These are phyloP conservation scores for Ramularia endophylla DNA, from an alignment of 2,329 filamentous ascomycete species.

Conservation along the genomic window DNA sequence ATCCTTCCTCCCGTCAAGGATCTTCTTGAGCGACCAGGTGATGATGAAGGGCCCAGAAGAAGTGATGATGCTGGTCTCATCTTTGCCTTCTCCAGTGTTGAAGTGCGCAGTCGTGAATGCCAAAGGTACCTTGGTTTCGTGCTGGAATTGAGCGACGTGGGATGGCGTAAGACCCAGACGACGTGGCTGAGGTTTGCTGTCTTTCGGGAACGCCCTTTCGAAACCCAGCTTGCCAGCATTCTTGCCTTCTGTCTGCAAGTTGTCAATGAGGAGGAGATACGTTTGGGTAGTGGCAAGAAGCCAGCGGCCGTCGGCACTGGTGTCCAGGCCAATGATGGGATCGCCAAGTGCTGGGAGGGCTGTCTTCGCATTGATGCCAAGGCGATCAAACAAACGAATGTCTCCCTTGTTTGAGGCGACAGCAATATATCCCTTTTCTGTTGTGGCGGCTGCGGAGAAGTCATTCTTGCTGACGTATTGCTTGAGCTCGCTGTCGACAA, in stretches of 20 bases:
- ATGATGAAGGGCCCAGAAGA: slow-evolving; percentile 95
- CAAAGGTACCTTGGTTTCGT: slow-evolving; percentile 83
- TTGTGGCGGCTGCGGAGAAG: slow-evolving; percentile 90
- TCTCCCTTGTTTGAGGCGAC: slow-evolving; percentile 98
- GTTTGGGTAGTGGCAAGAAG: slow-evolving; percentile 89
- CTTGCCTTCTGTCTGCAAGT: slow-evolving; percentile 85
- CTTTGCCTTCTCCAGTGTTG: slow-evolving; percentile 73
- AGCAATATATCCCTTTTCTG: slow-evolving; percentile 92
- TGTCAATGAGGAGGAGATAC: slow-evolving; percentile 89
- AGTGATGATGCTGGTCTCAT: slow-evolving; percentile 91
- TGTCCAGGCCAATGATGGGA: slow-evolving; percentile 88
- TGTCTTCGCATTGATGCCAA: slow-evolving; percentile 97
- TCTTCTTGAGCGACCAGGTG: slow-evolving; percentile 92
- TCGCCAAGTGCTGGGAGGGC: slow-evolving; percentile 93
- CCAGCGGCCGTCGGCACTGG: slow-evolving; percentile 94
- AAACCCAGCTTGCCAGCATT: slow-evolving; percentile 98
- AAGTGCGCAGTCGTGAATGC: slow-evolving; percentile 89
- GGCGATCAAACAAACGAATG: slow-evolving; percentile 89
- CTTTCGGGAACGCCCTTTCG: slow-evolving; percentile 85
- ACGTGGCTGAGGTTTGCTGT: slow-evolving; percentile 86
- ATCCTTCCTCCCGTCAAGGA: slow-evolving; percentile 72
- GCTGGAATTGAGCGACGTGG: slow-evolving; percentile 94
- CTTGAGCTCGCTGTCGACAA: slow-evolving; percentile 89
- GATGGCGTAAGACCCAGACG: slow-evolving; percentile 82
- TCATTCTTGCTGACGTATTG: slow-evolving; percentile 97